A percentile compares a stretch with the other conserved stretches of the same genome.
Evolutionary conservation across 305 asterid genomes (phyloP).

Genomic region (Fraxinus greggii): DNA sequence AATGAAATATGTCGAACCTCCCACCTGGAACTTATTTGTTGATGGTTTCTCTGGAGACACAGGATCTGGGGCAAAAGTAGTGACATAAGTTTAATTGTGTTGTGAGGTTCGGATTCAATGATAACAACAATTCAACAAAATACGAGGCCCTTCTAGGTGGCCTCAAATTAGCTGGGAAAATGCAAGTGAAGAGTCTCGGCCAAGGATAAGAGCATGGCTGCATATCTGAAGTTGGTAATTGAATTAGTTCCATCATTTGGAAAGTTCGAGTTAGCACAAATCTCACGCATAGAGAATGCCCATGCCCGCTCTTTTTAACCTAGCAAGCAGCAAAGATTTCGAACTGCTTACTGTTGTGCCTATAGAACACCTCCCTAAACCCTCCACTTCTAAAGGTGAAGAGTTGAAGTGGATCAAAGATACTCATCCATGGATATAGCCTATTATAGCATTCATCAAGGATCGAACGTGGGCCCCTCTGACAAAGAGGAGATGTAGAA

Average conservation of each 20-base stretch:
- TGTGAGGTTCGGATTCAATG: neutral
- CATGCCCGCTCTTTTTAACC: neutral
- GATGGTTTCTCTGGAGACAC: neutral
- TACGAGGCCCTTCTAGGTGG: neutral
- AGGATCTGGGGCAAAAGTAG: too few species aligned
- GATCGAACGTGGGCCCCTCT: accelerated
- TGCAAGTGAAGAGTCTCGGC: neutral
- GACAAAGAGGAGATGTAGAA: too few species aligned
- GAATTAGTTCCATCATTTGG: neutral
- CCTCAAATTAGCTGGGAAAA: neutral
- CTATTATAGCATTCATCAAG: too few species aligned
- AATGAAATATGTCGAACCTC: too few species aligned
- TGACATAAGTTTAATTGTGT: neutral
- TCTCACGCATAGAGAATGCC: neutral
- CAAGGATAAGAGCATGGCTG: neutral
- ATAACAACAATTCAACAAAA: too few species aligned
- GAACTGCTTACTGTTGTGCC: neutral
- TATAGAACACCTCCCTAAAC: neutral
- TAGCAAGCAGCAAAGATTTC: neutral
- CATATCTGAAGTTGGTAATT: too few species aligned
- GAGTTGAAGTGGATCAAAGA: too few species aligned
- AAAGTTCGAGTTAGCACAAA: neutral
- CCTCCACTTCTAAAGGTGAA: neutral
- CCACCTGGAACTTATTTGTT: neutral
- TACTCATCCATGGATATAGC: too few species aligned